These are phyloP conservation scores for Candida loeiensis DNA, from an alignment of 805 yeast genomes.

Conservation along the genomic window DNA sequence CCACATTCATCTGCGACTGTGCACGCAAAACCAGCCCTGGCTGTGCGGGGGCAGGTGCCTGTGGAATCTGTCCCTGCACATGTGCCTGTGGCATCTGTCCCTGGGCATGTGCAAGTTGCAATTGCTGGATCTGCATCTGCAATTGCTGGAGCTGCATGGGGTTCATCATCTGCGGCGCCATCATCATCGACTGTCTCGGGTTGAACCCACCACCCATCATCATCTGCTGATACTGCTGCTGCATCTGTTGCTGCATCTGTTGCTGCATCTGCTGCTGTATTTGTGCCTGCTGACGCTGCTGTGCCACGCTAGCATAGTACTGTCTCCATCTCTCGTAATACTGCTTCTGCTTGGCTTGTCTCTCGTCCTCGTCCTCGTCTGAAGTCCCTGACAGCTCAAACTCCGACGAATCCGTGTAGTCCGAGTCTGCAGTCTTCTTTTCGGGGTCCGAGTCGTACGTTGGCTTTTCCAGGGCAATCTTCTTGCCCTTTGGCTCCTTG, in stretches of 20 bases:
- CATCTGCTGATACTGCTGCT: slow-evolving; percentile 9
- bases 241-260: slow-evolving; percentile 10
- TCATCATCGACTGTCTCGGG: slow-evolving; percentile 11
- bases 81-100: slow-evolving; percentile 4
- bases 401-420: slow-evolving; percentile 11
- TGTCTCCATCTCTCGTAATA: slow-evolving; percentile 37
- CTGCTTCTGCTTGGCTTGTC: slow-evolving; percentile 21
- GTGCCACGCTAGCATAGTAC: slow-evolving; percentile 28
- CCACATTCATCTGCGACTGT: neutral
- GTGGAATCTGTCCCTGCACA: neutral
- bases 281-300: slow-evolving; percentile 16
- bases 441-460: neutral
- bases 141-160: slow-evolving; percentile 11
- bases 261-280: slow-evolving; percentile 16
- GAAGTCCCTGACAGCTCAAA: slow-evolving; percentile 11
- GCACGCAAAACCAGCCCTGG: neutral
- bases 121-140: slow-evolving; percentile 17
- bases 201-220: slow-evolving; percentile 5
- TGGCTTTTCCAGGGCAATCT: slow-evolving; percentile 4
- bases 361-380: slow-evolving; percentile 9
- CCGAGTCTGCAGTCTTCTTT: slow-evolving; percentile 7
- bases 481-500: slow-evolving; percentile 1
- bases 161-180: slow-evolving; percentile 11
- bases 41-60: neutral
- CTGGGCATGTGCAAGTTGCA: slow-evolving; percentile 12